Evolutionary conservation across 306 rosid species (phyloP).

Genomic region (Fragaria vesca): DNA sequence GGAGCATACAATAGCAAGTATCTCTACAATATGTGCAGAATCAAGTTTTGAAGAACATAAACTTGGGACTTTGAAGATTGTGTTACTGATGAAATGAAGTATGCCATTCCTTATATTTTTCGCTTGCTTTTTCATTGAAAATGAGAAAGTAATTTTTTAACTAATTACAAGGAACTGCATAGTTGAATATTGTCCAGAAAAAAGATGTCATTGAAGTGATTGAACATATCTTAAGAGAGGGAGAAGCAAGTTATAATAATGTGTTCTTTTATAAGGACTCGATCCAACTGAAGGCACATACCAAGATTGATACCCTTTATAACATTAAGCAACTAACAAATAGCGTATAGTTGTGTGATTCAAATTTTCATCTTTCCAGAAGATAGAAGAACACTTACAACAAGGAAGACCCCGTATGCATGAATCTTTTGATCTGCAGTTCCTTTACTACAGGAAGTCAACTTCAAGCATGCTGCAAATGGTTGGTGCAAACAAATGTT

Average conservation of each 20-base stretch:
- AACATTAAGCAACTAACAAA: neutral
- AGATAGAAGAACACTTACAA: slow-evolving; percentile 57
- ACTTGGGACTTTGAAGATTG: neutral
- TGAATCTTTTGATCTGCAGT: slow-evolving; percentile 73
- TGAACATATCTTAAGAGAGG: neutral
- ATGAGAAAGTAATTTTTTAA: neutral
- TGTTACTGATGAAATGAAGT: neutral
- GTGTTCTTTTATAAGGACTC: neutral
- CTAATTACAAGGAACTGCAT: neutral
- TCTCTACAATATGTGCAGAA: slow-evolving; percentile 1
- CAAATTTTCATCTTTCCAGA: slow-evolving; percentile 13
- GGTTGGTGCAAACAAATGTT: slow-evolving; percentile 30
- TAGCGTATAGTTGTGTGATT: slow-evolving; percentile 1
- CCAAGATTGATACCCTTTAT: neutral
- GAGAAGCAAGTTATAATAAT: neutral
- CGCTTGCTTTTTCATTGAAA: neutral
- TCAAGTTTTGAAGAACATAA: neutral
- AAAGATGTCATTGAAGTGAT: neutral
- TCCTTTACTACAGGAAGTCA: slow-evolving; percentile 68
- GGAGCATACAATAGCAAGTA: neutral
- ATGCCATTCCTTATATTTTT: neutral
- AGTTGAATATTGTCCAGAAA: neutral
- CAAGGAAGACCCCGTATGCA: slow-evolving; percentile 60
- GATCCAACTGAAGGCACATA: neutral
- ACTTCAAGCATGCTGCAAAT: slow-evolving; percentile 72